Percentiles rank a stretch among this genome's conserved stretches.
Conservation (phyloP, 805 yeast genomes). For the Yarrowia divulgata region DNA sequence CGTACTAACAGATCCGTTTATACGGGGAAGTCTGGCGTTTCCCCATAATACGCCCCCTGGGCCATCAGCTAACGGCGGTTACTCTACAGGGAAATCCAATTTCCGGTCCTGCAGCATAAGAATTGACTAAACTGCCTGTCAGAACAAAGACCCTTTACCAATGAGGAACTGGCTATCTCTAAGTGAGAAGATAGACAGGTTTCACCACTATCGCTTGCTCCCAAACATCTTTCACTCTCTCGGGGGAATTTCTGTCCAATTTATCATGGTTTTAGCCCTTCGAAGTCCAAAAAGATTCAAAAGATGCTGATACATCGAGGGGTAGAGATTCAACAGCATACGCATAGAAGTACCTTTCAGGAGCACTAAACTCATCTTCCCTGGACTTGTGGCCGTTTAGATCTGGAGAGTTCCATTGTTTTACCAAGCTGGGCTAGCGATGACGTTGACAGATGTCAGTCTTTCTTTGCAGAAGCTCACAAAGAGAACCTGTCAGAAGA, state of each 20-base stretch:
- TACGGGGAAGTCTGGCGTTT: background rate
- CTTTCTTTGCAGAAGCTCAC: slow-evolving; percentile 3
- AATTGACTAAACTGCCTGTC: background rate
- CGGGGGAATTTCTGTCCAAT: no score
- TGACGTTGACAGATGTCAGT: background rate
- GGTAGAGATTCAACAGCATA: no score
- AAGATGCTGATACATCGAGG: no score
- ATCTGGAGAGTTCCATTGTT: background rate
- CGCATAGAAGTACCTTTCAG: no score
- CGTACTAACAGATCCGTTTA: background rate
- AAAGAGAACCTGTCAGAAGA: background rate
- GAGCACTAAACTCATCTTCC: no score
- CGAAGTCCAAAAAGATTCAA: no score
- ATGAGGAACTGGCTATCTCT: no score
- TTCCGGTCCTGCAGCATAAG: slow-evolving; percentile 5
- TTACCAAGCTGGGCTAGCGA: background rate
- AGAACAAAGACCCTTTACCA: background rate
- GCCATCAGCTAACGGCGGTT: background rate
- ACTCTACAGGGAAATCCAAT: background rate
- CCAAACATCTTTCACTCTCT: no score
- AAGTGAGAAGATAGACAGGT: no score
- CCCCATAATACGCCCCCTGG: slow-evolving; percentile 1
- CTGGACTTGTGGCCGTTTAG: no score
- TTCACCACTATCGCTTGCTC: no score
- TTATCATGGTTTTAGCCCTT: no score